Base-by-base conservation (phyloP, 805 yeast genomes). In the Metschnikowia cerradonensis region DNA sequence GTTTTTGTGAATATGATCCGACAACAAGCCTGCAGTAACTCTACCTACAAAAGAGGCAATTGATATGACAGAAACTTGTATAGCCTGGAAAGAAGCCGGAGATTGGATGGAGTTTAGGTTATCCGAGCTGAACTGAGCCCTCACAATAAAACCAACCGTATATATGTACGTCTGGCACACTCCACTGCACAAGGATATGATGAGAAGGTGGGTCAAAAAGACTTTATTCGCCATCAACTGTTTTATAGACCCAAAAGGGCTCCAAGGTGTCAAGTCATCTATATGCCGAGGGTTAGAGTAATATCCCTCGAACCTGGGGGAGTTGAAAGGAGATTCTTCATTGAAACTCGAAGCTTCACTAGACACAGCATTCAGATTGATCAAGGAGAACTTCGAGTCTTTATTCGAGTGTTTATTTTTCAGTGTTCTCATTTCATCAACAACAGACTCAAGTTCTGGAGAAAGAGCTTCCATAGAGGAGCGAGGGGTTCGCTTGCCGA, bases 91-190 rank as follows among this genome's bases (percentile, higher is more conserved):
- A 5, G 78, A 71, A 1, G 79, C 72, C 0, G 73, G 64, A 13
- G 73, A 44, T 36, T 17, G 41, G 6, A 13, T 4, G 17, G 49
- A 40, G 8, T 35, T 22, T 15, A 42, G 15, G 13, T 38, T n/a
- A 32, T 34, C 56, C 22, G 68, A 49, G 54, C 62, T 54, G 47
- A 60, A 63, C 51, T 73, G 78, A 2, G 78, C 76, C 3, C 67
- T 63, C 8, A 84, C 86, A n/a, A 87, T 75, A 59, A 82, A 86
- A 0, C 95, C 95, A 34, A 87, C 83, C 2, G 87, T 78, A 60
- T 76, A 87, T 26, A 87, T 86, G 61, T 86, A 87, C 65, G 81
- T 78, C 62, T 86, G 91, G 3, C 90, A 88, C 40, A 82, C 71
- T 1, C 88, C 84, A 60, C 84, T 79, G 41, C 80, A 66, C 4